Base-by-base conservation (phyloP, 306 rosid species). In the Prunus mira region DNA sequence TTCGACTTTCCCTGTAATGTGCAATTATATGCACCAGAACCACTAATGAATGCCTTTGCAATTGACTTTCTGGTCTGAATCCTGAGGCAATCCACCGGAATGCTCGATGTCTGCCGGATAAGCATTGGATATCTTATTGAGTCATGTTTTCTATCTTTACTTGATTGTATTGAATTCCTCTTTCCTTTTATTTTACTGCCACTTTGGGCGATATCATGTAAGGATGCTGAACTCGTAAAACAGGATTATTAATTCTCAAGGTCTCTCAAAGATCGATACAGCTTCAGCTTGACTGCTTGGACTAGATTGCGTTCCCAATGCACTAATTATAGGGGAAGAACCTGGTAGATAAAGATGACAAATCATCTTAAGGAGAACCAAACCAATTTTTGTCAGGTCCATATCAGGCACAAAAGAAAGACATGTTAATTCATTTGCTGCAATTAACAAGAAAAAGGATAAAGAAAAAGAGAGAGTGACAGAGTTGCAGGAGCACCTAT, bases 181-280 rank as follows among this genome's bases (percentile, higher is more conserved):
- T 32, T 32, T 32, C 38, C 38, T 32, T 32, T 32, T 32, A 32
- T 32, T 32, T 32, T 32, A 32, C 38, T 32, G 1, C 38, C 38
- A 32, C 38, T 32, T 4, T 4, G 86, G 74, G 78, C 72, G 66
- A 86, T 80, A 74, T 74, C 76, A 61, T 80, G 84, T 76, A 82
- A 81, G 34, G 79, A 81, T 57, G 80, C 89, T 73, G 88, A 85
- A 72, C 90, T 88, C 46, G 86, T 83, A 69, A 80, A 83, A 52
- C 89, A 93, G 41, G 85, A 61, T 77, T 88, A 73, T 89, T 80
- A 19, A 73, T 83, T 56, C 76, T 80, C 74, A 79, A 88, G 2
- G 4, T 75, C 89, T 78, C 79, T 84, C 85, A 84, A 72, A 9
- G 85, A 68, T 38, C 43, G 43, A 38, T 43, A 28, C 24, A 57